Base-by-base conservation (phyloP, 305 asterid species). In the Fraxinus latifolia region DNA sequence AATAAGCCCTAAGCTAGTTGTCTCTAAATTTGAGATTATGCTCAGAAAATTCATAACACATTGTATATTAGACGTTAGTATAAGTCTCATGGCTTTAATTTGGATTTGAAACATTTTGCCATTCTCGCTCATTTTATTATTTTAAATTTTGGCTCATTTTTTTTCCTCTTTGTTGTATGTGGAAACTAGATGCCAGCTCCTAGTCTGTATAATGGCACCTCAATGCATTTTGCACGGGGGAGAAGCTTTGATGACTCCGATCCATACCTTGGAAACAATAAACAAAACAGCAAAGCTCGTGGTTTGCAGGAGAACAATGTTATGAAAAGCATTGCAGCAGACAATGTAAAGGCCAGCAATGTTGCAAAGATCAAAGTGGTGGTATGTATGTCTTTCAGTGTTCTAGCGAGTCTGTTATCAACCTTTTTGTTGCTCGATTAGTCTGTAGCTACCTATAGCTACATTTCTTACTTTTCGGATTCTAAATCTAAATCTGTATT, bases 341-440 rank as follows among this genome's bases (percentile, higher is more conserved):
- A 96, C 82, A 94, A 92, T 83, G 97, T 91, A 86, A 94, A 92
- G 87, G 90, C 97, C 75, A 93, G 96, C 89, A 96, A 89, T 81
- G 98, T 94, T 77, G 99, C 98, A 74, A 96, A 96, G 89, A 96
- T 96, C 81, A 96, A 96, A 96, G 99, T 96, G 25, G 99, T 96
- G 97, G 99, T 95, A 85, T 79, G 97, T 82, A 70, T 34, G 33
- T 77, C 76, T 88, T 12, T 36, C 67, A 75, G 23, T 79, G 50
- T 72, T 11, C 79, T 4, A 79, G 15, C 71, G 42, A 11, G 8
- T 65, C 72, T 29, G 62, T 77, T 73, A 36, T 76, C 76, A 50
- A 78, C 58, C 74, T 60, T 84, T 79, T 70, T 68, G 14, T 73
- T 3, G 71, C 53, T 27, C 39, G 55, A 80, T 81, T 78, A 34